Evolutionary conservation across 331 rosid species (phyloP).

Genomic region (Rosa hybrid): DNA sequence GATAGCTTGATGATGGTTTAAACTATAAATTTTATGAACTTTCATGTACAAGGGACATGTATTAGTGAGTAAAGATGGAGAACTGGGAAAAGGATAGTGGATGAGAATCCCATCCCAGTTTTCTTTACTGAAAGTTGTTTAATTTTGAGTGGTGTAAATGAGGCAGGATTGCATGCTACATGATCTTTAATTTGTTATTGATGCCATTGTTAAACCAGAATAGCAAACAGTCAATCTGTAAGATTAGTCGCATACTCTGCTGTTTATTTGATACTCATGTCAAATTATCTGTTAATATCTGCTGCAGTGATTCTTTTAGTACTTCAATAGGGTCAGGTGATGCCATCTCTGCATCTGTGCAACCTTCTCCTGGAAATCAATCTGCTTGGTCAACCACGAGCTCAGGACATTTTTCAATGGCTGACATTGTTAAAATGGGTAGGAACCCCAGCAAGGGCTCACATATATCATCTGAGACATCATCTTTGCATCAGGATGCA

Average conservation of each 20-base stretch:
- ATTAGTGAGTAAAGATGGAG: not conserved
- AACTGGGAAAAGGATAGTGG: not conserved
- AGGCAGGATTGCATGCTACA: not conserved
- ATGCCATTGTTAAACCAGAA: not conserved
- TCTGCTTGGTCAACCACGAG: constrained; percentile 35
- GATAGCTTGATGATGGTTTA: not conserved
- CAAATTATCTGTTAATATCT: constrained; percentile 21
- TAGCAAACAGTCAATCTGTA: not conserved
- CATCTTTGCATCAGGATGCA: constrained; percentile 31
- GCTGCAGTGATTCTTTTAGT: constrained; percentile 56
- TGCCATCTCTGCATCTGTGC: constrained; percentile 27
- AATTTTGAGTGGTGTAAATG: constrained; percentile 1
- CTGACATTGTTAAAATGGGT: constrained; percentile 67
- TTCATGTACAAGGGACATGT: not conserved
- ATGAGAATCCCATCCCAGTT: not conserved
- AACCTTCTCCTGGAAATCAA: constrained; percentile 39
- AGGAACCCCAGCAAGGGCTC: constrained; percentile 22
- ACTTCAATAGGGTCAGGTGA: constrained; percentile 37
- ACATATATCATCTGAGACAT: constrained; percentile 20
- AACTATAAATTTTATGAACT: not conserved
- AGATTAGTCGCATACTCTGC: not conserved
- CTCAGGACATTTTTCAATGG: constrained; percentile 60
- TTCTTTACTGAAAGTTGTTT: not conserved
- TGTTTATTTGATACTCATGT: not conserved
- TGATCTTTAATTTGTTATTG: not conserved